Conservation (phyloP, 352 stramenopile genomes). For the Pythium rishiriense region DNA sequence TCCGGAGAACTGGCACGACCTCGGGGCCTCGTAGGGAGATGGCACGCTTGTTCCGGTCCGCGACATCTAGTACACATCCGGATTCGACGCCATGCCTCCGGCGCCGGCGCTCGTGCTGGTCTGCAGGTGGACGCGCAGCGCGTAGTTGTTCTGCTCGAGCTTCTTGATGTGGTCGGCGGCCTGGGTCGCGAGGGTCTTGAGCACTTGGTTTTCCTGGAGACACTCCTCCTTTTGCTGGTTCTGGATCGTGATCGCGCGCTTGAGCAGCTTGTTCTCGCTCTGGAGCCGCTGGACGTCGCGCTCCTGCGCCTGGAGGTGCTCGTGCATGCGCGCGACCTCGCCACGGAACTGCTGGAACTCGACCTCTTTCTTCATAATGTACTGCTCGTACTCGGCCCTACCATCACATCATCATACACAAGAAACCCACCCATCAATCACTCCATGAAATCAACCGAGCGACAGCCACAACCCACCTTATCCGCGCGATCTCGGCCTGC, state of each 20-base stretch:
- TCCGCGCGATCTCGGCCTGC: constrained; percentile 72
- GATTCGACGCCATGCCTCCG: constrained; percentile 33
- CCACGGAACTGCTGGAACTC: constrained; percentile 65
- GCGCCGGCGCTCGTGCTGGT: constrained; percentile 57
- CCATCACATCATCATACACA: neutral
- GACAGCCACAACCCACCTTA: constrained; percentile 39
- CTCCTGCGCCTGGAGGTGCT: constrained; percentile 43
- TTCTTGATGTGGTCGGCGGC: constrained; percentile 85
- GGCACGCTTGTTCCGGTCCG: too few species aligned
- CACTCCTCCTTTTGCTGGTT: constrained; percentile 88
- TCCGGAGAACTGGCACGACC: too few species aligned
- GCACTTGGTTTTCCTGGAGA: constrained; percentile 66
- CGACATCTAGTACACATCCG: constrained; percentile 65
- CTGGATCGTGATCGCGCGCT: constrained; percentile 84
- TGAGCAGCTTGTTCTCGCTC: constrained; percentile 83
- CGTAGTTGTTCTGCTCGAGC: constrained; percentile 87
- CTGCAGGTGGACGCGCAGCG: constrained; percentile 81
- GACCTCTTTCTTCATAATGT: constrained; percentile 77
- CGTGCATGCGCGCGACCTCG: constrained; percentile 50
- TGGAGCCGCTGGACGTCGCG: constrained; percentile 63
- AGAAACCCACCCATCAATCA: constrained; percentile 3
- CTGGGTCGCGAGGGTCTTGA: constrained; percentile 74
- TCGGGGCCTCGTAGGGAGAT: too few species aligned
- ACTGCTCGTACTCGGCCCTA: constrained; percentile 80
- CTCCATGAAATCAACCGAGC: neutral